Base-by-base conservation (phyloP, 495 filamentous ascomycete genomes). In the Aspergillus homomorphus region DNA sequence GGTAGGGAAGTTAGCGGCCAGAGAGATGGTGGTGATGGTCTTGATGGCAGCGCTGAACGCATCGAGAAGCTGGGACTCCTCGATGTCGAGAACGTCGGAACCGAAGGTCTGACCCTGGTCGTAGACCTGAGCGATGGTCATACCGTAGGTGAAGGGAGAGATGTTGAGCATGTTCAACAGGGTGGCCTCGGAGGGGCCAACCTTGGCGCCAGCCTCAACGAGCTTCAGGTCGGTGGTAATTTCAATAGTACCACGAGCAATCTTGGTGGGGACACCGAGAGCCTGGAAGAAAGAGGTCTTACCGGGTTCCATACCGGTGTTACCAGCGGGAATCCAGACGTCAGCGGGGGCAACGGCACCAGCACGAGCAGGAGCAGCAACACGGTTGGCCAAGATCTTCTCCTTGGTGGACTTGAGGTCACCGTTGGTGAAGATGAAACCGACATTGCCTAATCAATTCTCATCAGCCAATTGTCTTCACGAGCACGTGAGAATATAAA, bases 251-350 rank as follows among this genome's bases (percentile, higher is more conserved):
- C 94, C 94, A 96, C 94, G 95, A 70, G 94, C 94, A 80, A 99
- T 99, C 89, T 99, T 99, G 83, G 94, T 99, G 73, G 94, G 94
- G 77, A 99, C 91, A 89, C 94, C 94, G 76, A 99, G 95, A 72
- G 94, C 94, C 85, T 99, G 94, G 91, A 99, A 99, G 92, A 99
- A 99, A 67, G 94, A 96, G 67, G 94, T 99, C 88, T 99, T 99
- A 80, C 94, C 94, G 73, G 94, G 94, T 78, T 99, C 94, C 94
- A 99, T 99, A 82, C 94, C 94, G 63, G 95, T 99, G 85, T 96
- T 98, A 79, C 94, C 93, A 62, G 91, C 94, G 52, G 94, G 94
- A 60, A 98, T 78, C 81, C 81, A 98, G 68, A 87, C 93, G 73
- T 99, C 94, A 70, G 65, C 78, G 63, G 94, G 94, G 63, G 94